Evolutionary conservation across 202 grass and related monocot species (phyloP), one percentile per base, ranked within the genome.

Genomic region (Cymbopogon flexuosus): DNA sequence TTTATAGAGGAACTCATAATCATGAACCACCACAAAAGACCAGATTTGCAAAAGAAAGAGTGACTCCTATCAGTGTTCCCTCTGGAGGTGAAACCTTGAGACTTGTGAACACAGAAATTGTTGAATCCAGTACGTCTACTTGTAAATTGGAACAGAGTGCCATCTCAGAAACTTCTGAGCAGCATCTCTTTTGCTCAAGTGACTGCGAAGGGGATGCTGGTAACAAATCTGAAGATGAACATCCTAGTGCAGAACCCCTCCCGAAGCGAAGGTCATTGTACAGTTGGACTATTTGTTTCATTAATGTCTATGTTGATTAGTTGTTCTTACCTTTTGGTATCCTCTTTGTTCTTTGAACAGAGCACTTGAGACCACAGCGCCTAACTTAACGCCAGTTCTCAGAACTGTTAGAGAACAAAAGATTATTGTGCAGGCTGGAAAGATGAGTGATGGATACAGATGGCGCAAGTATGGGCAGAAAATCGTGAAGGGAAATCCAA

Each of bases 401-500:
- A 89, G 86, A 85, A 91, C 92, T 77, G 89, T 96, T 34, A 93
- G 87, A 83, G 96, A 96, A 72, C 87, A 90, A 75, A 97, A 93
- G 78, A 89, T 97, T 79, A 81, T 96, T 73, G 90, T 99, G 75
- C 96, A 96, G 80, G 88, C 88, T 66, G 87, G 90, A 49, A 88
- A 93, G 81, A 86, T 85, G 59, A 96, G 78, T 59, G 96, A 99
- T 82, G 96, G 96, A 61, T 99, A 99, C 64, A 96, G 92, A 83
- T 99, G 96, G 96, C 90, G 96, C 42, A 99, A 99, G 62, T 99
- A 99, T 69, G 96, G 96, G 45, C 96, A 99, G 66, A 99, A 99
- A 80, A 90, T 96, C 83, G 96, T 99, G 46, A 99, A 99, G 78
- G 96, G 96, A 77, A 99, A 96, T 84, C 89, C 90, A 80, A 99